Evolutionary conservation across 2,329 filamentous ascomycete genomes (phyloP), one percentile per base, ranked within the genome.

Genomic region (Aspergillus aculeatinus): DNA sequence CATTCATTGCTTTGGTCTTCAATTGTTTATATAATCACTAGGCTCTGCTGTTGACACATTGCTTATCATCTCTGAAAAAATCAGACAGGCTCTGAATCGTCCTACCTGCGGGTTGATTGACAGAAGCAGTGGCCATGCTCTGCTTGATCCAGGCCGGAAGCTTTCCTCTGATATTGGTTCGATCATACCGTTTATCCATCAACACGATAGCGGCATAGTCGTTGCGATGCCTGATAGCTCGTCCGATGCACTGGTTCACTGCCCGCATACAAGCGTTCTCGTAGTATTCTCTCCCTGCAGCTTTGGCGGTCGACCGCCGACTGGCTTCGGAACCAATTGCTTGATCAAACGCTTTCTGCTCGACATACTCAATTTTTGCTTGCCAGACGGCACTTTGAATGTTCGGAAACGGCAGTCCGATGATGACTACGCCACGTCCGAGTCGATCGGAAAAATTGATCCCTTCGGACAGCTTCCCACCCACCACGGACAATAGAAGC

Each of bases 381-480:
- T 91, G 92, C 94, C 94, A 98, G 70, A 97, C 92, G 1, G 92
- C 88, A 10, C 90, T 92, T 67, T 90, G 86, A 56, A 92, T 87
- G 68, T 98, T 99, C 0, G 95, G 92, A 67, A 96, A 99, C 0
- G 95, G 95, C 4, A 99, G 80, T 0, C 95, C 95, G 14, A 98
- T 86, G n/a, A 98, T 89, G 14, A 96, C 81, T 9, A 99, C 92
- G 57, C 91, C 94, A 27, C 95, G 88, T 1, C 95, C 95, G 0
- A 99, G 86, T 3, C 84, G 83, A 77, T 99, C 93, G 0, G 91
- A 94, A 79, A 99, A 99, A 77, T 99, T 99, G 79, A 99, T 99
- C 65, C 95, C 95, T 77, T 99, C 95, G 60, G 91, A 96, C 78
- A 99, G 89, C 67, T 94, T 96, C 14, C 95, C 95, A 57, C 94